phyloP scores from a whole-genome alignment of 148 eudicot genomes.

The Vaccinium darrowii region DNA sequence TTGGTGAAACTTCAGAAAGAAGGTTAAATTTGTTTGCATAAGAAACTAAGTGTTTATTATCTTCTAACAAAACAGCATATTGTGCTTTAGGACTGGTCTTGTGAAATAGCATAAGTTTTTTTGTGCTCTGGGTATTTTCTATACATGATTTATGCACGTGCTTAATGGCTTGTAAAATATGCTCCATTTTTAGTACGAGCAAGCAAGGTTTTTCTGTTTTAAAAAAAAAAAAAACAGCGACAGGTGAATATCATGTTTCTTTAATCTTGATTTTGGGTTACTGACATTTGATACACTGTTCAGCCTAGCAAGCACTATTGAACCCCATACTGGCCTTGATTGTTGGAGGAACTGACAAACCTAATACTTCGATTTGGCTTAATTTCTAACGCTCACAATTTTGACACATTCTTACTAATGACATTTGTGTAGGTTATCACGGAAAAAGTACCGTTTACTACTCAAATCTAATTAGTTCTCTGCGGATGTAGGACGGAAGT shows the following conservation, averaged over 20 bases:
- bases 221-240: neutral
- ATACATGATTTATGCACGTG: neutral
- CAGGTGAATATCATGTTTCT: neutral
- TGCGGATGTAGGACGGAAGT: slow-evolving; percentile 72
- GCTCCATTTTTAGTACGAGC: neutral
- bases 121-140: neutral
- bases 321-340: neutral
- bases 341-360: neutral
- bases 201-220: neutral
- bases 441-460: neutral
- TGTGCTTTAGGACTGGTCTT: neutral
- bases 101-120: neutral
- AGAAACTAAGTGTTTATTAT: neutral
- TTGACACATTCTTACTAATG: neutral
- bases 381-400: neutral
- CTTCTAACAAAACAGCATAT: neutral
- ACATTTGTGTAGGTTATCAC: neutral
- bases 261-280: neutral
- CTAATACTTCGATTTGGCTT: neutral
- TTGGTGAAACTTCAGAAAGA: neutral
- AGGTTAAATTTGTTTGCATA: neutral
- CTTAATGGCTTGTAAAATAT: neutral
- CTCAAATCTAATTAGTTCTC: neutral
- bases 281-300: neutral
- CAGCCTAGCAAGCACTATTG: neutral